Base-by-base conservation (phyloP, 1,284 basidiomycete genomes). In the Tilletia setariae region DNA sequence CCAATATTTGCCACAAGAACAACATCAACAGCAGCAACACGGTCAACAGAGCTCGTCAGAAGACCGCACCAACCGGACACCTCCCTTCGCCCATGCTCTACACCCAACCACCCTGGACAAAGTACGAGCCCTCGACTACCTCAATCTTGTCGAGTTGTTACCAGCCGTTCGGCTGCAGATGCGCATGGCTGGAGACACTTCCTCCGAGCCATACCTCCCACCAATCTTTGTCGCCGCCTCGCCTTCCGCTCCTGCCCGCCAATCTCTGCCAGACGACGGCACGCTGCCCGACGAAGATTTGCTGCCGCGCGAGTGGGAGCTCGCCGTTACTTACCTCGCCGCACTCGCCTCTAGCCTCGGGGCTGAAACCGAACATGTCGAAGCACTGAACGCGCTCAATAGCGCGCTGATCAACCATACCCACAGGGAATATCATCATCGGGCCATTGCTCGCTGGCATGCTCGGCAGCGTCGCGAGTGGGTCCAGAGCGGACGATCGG, bases 381-480 rank as follows among this genome's bases (percentile, higher is more conserved):
- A 30, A 11, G 56, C 56, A 13, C 56, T 61, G 13, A 25, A 32
- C 23, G 32, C 30, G 25, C 56, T 61, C 56, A 61, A 61, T n/a
- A 19, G 25, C 25, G 25, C 28, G 25, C 23, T 61, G 28, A 9
- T 61, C 56, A 61, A 40, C 28, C 25, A 40, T n/a, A 25, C 56
- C 4, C 8, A 32, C 7, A 7, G 56, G 8, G 56, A 61, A 16
- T 25, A 32, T 25, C 19, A 40, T 32, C 56, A 61, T 16, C 56
- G 56, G 25, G 56, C 56, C 56, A 40, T 61, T 16, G 56, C 56
- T 8, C 23, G 56, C 15, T 61, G 56, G 56, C 56, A 61, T 40
- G 56, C 56, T 19, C 56, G 56, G 25, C 56, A 61, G 56, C 56
- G 56, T 16, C 23, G 56, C 13, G 56, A 61, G 56, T 61, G 56